These are phyloP conservation scores for Fusarium sp. DNA, from an alignment of 2,329 filamentous ascomycete genomes.

Conservation along the genomic window DNA sequence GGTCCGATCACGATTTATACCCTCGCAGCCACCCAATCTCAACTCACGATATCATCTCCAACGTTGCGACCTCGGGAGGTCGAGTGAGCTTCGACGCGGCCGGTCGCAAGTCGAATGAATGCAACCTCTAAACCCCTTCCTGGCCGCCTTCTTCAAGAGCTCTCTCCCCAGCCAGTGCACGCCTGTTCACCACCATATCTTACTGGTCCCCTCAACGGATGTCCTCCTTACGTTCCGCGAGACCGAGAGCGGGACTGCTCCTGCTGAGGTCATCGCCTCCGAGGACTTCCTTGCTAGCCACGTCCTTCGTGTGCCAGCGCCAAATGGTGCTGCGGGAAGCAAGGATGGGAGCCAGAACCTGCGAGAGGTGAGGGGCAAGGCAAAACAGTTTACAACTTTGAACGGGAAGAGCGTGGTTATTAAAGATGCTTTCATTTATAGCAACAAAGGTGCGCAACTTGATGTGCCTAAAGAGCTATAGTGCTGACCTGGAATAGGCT, in stretches of 20 bases:
- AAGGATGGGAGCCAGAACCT: constrained; percentile 72
- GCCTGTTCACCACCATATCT: constrained; percentile 89
- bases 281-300: constrained; percentile 98
- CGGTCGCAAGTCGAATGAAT: constrained; percentile 64
- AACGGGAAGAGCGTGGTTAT: constrained; percentile 95
- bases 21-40: constrained; percentile 18
- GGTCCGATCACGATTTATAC: constrained; percentile 24
- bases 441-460: constrained; percentile 81
- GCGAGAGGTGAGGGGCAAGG: constrained; percentile 89
- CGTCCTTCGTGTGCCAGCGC: constrained; percentile 84
- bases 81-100: constrained; percentile 45
- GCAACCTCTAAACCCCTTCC: constrained; percentile 98
- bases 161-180: constrained; percentile 90
- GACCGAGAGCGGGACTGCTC: constrained; percentile 80
- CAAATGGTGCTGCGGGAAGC: constrained; percentile 60
- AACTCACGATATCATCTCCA: constrained; percentile 18
- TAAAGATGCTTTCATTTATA: constrained; percentile 92
- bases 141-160: constrained; percentile 99
- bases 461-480: background rate
- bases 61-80: constrained; percentile 42
- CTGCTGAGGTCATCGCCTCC: constrained; percentile 83
- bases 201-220: constrained; percentile 94
- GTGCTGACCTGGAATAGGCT: constrained; percentile 67
- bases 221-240: constrained; percentile 89
- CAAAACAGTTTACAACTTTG: constrained; percentile 91